These are phyloP conservation scores for Xylariaceae sp. DNA, from an alignment of 2,329 filamentous ascomycete genomes.

Conservation along the genomic window DNA sequence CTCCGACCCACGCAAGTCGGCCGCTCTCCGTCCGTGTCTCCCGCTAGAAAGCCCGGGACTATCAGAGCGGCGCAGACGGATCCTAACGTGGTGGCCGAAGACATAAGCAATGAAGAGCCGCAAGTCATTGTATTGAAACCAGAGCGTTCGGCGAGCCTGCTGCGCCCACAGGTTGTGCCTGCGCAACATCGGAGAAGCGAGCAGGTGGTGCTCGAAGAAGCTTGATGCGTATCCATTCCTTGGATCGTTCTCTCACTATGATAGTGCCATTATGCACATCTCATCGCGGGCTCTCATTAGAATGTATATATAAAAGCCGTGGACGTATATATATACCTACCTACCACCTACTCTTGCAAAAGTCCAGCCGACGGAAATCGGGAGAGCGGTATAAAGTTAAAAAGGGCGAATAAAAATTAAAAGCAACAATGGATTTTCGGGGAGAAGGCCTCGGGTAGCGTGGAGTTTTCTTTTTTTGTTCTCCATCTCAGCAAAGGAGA, in stretches of 20 bases:
- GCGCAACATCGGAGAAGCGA: conserved; percentile 46
- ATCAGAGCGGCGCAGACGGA: conserved; percentile 9
- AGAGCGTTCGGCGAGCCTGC: conserved; percentile 35
- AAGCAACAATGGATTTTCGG: neutral
- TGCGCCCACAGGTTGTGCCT: conserved; percentile 29
- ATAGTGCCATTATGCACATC: neutral
- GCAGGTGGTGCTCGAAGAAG: conserved; percentile 46
- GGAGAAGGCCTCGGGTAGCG: conserved; percentile 1
- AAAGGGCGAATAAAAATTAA: neutral
- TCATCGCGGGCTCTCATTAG: conserved; percentile 2
- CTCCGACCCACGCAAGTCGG: conserved; percentile 47
- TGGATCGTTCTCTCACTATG: neutral
- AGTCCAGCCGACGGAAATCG: too few relatives aligned
- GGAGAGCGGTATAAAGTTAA: too few relatives aligned
- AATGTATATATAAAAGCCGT: neutral
- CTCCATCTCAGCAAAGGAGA: too few relatives aligned
- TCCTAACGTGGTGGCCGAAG: conserved; percentile 26
- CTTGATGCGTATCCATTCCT: conserved; percentile 22
- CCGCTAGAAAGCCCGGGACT: conserved; percentile 2
- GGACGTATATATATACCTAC: neutral
- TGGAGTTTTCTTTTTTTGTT: conserved; percentile 3
- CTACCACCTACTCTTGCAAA: neutral
- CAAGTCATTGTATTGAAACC: conserved; percentile 43
- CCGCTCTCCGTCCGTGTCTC: conserved; percentile 10
- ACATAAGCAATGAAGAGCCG: conserved; percentile 36